Percentiles rank a stretch among this genome's conserved stretches.
Conservation (phyloP, 306 rosid species). For the Prunus armeniaca region DNA sequence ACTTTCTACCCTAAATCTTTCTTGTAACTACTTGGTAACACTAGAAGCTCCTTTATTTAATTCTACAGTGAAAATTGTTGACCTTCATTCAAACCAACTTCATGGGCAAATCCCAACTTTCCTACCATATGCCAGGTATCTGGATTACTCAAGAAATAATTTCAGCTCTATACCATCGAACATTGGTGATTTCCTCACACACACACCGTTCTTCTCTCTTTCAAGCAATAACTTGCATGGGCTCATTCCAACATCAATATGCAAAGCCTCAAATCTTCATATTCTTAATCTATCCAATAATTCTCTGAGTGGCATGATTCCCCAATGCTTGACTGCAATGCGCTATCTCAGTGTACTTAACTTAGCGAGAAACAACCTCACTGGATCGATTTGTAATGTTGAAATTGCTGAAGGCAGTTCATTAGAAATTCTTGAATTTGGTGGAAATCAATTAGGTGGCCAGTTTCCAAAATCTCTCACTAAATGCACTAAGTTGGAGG, state of each 20-base stretch:
- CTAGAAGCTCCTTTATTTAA: too few relatives aligned
- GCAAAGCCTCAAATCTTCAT: slow-evolving; percentile 11
- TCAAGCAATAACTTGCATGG: slow-evolving; percentile 17
- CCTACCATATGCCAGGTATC: neutral
- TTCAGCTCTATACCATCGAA: slow-evolving; percentile 6
- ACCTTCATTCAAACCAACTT: neutral
- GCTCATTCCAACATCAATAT: slow-evolving; percentile 26
- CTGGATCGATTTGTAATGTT: slow-evolving; percentile 5
- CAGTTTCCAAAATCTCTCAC: neutral
- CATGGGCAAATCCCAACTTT: slow-evolving; percentile 6
- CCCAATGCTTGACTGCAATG: slow-evolving; percentile 13
- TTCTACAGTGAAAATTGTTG: neutral
- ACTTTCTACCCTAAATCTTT: too few relatives aligned
- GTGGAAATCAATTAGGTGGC: neutral
- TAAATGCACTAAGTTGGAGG: slow-evolving; percentile 8
- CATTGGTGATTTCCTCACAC: neutral
- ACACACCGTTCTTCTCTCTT: neutral
- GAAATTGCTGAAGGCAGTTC: neutral
- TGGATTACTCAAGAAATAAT: slow-evolving; percentile 24
- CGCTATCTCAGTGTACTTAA: slow-evolving; percentile 14
- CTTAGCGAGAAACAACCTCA: slow-evolving; percentile 14
- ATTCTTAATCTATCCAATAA: slow-evolving; percentile 29
- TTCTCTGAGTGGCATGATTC: slow-evolving; percentile 17
- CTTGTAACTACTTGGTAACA: too few relatives aligned
- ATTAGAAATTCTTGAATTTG: slow-evolving; percentile 9